Evolutionary conservation across 192 early-diverging fungal species (phyloP), one percentile per base, ranked within the genome.

Genomic region (Backusella westeae): DNA sequence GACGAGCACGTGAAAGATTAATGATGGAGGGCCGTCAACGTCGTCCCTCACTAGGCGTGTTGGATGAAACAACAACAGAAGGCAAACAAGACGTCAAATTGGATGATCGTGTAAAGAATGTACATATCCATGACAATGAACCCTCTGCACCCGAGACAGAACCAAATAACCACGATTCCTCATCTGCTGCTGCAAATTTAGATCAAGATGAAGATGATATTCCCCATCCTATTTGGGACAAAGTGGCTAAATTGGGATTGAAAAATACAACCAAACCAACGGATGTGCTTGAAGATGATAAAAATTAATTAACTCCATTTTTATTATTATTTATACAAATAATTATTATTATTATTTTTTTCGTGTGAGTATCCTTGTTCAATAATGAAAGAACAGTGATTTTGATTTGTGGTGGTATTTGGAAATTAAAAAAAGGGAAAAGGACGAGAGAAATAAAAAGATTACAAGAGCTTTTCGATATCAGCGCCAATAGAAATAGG

Each of bases 401-500:
- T 49, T 49, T 6, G 1, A 49, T 49, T 19, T 39, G 38, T 39
- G 17, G 6, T 49, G 46, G 46, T 49, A 49, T 49, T 49, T 49
- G 6, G 46, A 59, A 59, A 56, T 21, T 7, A 21, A 26, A 59
- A 59, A 21, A 59, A 26, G 8, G 53, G 7, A 59, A 59, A 12
- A n/a, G 19, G 4, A 53, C 19, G 2, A 67, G 34, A 67, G 4
- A 67, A 34, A 34, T 9, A 32, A 19, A 34, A 67, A 34, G 3
- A 19, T 73, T 73, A 78, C 59, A 94, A 80, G 49, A 89, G 83
- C 76, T 85, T 84, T 71, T 88, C 84, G 36, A 95, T 81, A 29
- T 86, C 90, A 4, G 69, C 49, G 29, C 80, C 86, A 38, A 96
- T 87, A 14, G 78, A 72, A 67, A 85, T 82, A 29, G 94, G 94